Evolutionary conservation across 2,329 filamentous ascomycete genomes (phyloP), one percentile per base, ranked within the genome.

Genomic region (Alternaria triticina): DNA sequence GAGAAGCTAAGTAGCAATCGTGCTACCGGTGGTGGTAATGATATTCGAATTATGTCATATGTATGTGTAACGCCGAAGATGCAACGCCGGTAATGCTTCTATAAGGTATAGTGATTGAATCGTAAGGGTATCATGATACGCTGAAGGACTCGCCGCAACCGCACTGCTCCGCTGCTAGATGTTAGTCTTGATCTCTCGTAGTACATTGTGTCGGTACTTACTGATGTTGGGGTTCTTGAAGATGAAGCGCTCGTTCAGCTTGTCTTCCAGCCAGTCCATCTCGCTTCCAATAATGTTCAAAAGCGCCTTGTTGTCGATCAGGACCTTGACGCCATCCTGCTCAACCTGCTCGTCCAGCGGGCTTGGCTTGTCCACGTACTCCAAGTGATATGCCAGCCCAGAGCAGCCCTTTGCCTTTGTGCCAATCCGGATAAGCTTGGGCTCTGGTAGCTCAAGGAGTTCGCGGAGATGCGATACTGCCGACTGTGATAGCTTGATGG

Each of bases 201-300:
- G 10, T 17, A 5, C 3, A 5, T 6, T 9, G 43, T 9, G 10
- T n/a, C 10, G 3, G 17, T 25, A 90, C 94, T 88, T 84, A 97
- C 94, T 99, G 78, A 98, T 98, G 77, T 99, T 99, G 3, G 96
- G 96, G 79, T 99, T 99, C 78, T 89, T 90, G 83, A 99, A 99
- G 54, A 97, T 90, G 80, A 99, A 99, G 69, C 92, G 87, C 81
- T 94, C 88, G 79, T 91, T 97, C 68, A 99, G 83, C 83, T 97
- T 97, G 74, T 98, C 96, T 82, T 98, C 94, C 11, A 95, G 86
- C 94, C 95, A 99, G 77, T 99, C 96, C 96, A 99, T 99, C 83
- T 98, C 95, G 77, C 92, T 97, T 6, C 96, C 96, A 73, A 99
- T 97, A 57, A 99, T 98, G 81, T 95, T 98, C 79, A 99, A 94